Evolutionary conservation across 805 yeast genomes (phyloP).

Genomic region (Candida broadrunensis): DNA sequence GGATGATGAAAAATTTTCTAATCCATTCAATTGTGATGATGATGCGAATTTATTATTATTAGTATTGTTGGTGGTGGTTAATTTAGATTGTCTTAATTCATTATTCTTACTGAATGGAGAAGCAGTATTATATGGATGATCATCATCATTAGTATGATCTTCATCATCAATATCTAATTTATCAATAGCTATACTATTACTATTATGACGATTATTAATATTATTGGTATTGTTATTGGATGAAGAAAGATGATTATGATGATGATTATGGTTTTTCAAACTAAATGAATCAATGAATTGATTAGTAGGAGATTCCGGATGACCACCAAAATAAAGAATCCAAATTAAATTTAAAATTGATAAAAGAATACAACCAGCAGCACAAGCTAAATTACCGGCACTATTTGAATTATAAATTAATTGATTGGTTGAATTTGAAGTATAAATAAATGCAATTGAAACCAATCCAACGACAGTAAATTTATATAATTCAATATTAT

Average conservation of each 20-base stretch:
- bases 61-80: slow-evolving; percentile 22
- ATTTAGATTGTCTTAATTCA: slow-evolving; percentile 34
- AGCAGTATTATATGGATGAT: slow-evolving; percentile 19
- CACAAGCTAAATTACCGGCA: slow-evolving; percentile 75
- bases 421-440: slow-evolving; percentile 78
- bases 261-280: slow-evolving; percentile 37
- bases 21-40: slow-evolving; percentile 57
- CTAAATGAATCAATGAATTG: slow-evolving; percentile 83
- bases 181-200: slow-evolving; percentile 6
- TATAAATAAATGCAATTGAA: slow-evolving; percentile 76
- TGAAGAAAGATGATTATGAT: neutral
- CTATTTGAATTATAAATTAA: slow-evolving; percentile 63
- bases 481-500: slow-evolving; percentile 68
- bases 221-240: too few species aligned
- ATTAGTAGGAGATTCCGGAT: slow-evolving; percentile 83
- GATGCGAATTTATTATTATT: slow-evolving; percentile 39
- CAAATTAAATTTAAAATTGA: slow-evolving; percentile 81
- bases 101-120: slow-evolving; percentile 15
- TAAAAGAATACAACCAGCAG: slow-evolving; percentile 85
- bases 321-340: slow-evolving; percentile 88
- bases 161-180: slow-evolving; percentile 9
- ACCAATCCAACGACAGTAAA: slow-evolving; percentile 52
- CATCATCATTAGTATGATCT: slow-evolving; percentile 19
- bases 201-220: slow-evolving; percentile 1
- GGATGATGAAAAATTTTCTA: slow-evolving; percentile 49